Base-by-base conservation (phyloP, 106 monocot genomes). In the Allium cepa region DNA sequence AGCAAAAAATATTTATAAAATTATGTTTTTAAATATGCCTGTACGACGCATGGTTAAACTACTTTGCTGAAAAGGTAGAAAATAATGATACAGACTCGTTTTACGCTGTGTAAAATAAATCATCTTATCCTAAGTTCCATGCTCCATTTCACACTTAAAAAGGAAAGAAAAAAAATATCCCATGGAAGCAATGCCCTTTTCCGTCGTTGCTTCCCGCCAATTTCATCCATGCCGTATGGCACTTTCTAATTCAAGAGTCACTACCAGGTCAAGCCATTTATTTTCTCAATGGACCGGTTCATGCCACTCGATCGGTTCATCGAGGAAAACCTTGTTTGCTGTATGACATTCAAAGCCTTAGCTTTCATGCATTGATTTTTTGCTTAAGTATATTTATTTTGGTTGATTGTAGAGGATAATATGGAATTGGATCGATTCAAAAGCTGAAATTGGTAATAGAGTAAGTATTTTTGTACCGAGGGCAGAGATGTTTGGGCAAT, bases 401-500 rank as follows among this genome's bases (percentile, higher is more conserved):
- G 13, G 11, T 15, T 8, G 47, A 66, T 58, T 51, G 28, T 74
- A 87, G 91, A 78, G 82, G 63, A 57, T 75, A 50, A 61, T 81
- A n/a, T 80, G 81, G 81, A 71, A 68, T 48, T 72, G 59, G 72
- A 59, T 79, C 11, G 50, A 70, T 58, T 77, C 79, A 13, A 68
- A 69, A 51, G 51, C 80, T n/a, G 53, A 60, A 53, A 56, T 46
- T 51, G 56, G 55, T 14, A 50, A 57, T 15, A 60, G 60, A 74
- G 60, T 49, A 7, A 63, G 66, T 10, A n/a, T 57, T 8, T 70
- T 90, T 52, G 59, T 68, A 7, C 82, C 90, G 71, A 80, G 85
- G 72, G 84, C 90, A 28, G 94, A 90, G 81, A 94, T 90, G 94
- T 94, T 94, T 53, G 94, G 94, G 62, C 90, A 94, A 85, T 78